Evolutionary conservation across 768 basidiomycete genomes (phyloP), one percentile per base, ranked within the genome.

Genomic region (Chalciporus piperatus): DNA sequence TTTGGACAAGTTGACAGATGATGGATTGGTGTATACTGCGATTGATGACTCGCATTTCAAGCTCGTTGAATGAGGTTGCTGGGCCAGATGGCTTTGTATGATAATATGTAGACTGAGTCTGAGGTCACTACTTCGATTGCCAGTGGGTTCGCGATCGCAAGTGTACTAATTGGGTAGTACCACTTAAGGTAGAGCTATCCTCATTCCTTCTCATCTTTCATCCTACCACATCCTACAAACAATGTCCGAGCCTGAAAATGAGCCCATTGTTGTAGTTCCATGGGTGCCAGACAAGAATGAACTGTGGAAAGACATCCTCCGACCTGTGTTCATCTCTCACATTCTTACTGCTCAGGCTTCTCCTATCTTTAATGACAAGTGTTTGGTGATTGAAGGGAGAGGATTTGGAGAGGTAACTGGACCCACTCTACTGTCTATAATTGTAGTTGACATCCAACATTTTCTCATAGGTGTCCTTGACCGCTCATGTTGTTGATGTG

Each of bases 11-110:
- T 76, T 98, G 47, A 85, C 92, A 77, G 84, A 87, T 47, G 85
- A 89, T 1, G 94, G 94, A 0, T 70, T 80, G 56, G 76, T 95
- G 50, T 98, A 80, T 68, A 86, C 81, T 48, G 91, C 90, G 1
- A 79, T 84, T 37, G 87, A 93, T 60, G 91, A 93, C 55, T 86
- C 80, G n/a, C 89, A 91, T 60, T 87, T 83, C 67, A 72, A 76
- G 32, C 64, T 87, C 41, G 81, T 81, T 45, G 76, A 61, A 65
- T 52, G 30, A 44, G 52, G 23, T 10, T 27, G 20, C 28, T 17
- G 17, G 23, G 8, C 20, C 9, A 6, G 16, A 23, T 37, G 32
- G 27, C 28, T 2, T 22, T 46, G 41, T 52, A 44, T 19, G 20
- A 20, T 49, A 41, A 48, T 45, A 22, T 22, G 22, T 22, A 22